Conservation (phyloP, 2,329 filamentous ascomycete genomes). For the Annulohypoxylon truncatum region DNA sequence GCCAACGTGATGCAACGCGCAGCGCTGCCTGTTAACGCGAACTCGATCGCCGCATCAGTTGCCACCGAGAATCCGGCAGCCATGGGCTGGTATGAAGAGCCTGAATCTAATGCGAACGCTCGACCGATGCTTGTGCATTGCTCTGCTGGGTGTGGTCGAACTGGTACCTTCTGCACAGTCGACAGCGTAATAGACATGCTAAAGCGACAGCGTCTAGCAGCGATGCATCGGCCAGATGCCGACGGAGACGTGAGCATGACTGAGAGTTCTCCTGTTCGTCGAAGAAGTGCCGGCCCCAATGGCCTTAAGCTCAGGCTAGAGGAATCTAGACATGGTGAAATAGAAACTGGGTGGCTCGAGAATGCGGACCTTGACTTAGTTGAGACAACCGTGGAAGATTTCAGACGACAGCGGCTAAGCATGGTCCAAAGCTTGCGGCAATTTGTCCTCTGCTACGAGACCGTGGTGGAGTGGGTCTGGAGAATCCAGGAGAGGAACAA, state of each 20-base stretch:
- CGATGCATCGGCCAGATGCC: slow-evolving; percentile 45
- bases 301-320: slow-evolving; percentile 10
- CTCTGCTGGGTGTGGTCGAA: slow-evolving; percentile 94
- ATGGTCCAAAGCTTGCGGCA: slow-evolving; percentile 97
- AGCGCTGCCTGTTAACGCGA: slow-evolving; percentile 61
- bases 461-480: slow-evolving; percentile 85
- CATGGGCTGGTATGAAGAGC: slow-evolving; percentile 67
- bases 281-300: slow-evolving; percentile 34
- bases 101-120: slow-evolving; percentile 62
- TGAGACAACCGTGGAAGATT: slow-evolving; percentile 88
- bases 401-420: slow-evolving; percentile 86
- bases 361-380: slow-evolving; percentile 82
- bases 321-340: slow-evolving; percentile 18
- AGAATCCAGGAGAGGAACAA: slow-evolving; percentile 57
- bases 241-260: slow-evolving; percentile 63
- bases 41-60: slow-evolving; percentile 51
- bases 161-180: slow-evolving; percentile 95
- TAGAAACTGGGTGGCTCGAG: slow-evolving; percentile 73
- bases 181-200: slow-evolving; percentile 97
- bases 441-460: slow-evolving; percentile 97
- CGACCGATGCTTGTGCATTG: slow-evolving; percentile 93
- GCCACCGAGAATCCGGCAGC: slow-evolving; percentile 48
- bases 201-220: slow-evolving; percentile 77
- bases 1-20: slow-evolving; percentile 78
- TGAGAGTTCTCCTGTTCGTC: slow-evolving; percentile 41